Base-by-base conservation (phyloP, 2,329 filamentous ascomycete species). In the Trichoderma sp. region DNA sequence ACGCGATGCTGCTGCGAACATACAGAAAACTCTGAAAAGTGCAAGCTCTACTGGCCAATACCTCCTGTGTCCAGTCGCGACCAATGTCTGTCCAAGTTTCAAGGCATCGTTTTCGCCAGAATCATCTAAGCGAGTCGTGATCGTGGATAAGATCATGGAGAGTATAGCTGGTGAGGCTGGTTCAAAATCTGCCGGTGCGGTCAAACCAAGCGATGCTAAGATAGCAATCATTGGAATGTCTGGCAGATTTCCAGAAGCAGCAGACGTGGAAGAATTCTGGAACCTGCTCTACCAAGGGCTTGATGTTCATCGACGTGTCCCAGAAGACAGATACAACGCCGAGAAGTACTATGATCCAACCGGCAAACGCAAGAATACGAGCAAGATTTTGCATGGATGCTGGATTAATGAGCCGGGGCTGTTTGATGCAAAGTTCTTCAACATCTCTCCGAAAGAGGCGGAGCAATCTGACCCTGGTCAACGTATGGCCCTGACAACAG, bases 371-470 rank as follows among this genome's bases (percentile, higher is more conserved):
- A 88, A 87, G 76, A 92, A 91, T 78, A 91, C 90, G 63, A 89
- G 86, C 39, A 86, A 90, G 73, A 90, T 90, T 2, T 89, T 87
- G 14, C 92, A 87, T 71, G 91, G 91, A 7, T 92, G 90, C 79
- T 94, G 80, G 73, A 79, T 93, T 63, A 86, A 92, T 51, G 84
- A 92, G 65, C 90, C 91, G 0, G 90, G 90, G 55, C 81, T 90
- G 11, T 94, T 95, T 72, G 92, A 95, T 74, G 87, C 90, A 1
- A 83, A 87, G 0, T 94, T 95, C 82, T 95, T 95, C 84, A 92
- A 92, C 77, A 94, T 95, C 84, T 94, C 91, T 37, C 91, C 92
- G 1, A 86, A 90, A 70, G 92, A 95, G 78, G 91, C 91, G 11
- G 85, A 87, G 59, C 89, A 92, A 73, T 91, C 88, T 0, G 92